A percentile compares a stretch with the other conserved stretches of the same genome.
Evolutionary conservation across 2,329 filamentous ascomycete genomes (phyloP).

Genomic region (Fusarium redolens): DNA sequence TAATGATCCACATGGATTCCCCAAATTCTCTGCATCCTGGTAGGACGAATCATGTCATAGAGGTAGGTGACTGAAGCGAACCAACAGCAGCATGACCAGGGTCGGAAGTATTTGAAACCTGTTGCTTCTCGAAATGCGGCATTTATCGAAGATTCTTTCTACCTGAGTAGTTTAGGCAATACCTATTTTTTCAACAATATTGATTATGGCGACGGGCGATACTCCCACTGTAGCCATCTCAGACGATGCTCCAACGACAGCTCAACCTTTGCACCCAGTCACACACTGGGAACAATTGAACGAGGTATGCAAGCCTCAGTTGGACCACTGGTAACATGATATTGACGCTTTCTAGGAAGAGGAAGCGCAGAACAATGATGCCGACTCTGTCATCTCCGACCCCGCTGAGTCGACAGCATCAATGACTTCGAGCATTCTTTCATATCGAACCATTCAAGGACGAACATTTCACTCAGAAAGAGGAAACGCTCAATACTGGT

Average conservation of each 20-base stretch:
- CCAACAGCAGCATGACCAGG: not conserved
- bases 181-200: too few relatives aligned
- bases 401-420: slow-evolving; percentile 26
- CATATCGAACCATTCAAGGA: slow-evolving; percentile 28
- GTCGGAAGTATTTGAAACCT: not conserved
- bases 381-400: slow-evolving; percentile 9
- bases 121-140: not conserved
- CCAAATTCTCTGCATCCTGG: not conserved
- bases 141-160: not conserved
- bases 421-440: slow-evolving; percentile 25
- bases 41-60: not conserved
- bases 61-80: not conserved
- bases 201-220: not conserved
- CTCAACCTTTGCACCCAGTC: not conserved
- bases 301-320: not conserved
- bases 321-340: fast-evolving
- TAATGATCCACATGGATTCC: not conserved
- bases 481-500: slow-evolving; percentile 25
- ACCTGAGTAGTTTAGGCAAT: too few relatives aligned
- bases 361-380: not conserved
- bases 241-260: not conserved
- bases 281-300: slow-evolving; percentile 10
- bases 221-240: too few relatives aligned
- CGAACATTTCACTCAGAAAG: slow-evolving; percentile 27
- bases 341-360: not conserved